Evolutionary conservation across 2,329 filamentous ascomycete genomes (phyloP).

Genomic region (Ceratocystis destructans): DNA sequence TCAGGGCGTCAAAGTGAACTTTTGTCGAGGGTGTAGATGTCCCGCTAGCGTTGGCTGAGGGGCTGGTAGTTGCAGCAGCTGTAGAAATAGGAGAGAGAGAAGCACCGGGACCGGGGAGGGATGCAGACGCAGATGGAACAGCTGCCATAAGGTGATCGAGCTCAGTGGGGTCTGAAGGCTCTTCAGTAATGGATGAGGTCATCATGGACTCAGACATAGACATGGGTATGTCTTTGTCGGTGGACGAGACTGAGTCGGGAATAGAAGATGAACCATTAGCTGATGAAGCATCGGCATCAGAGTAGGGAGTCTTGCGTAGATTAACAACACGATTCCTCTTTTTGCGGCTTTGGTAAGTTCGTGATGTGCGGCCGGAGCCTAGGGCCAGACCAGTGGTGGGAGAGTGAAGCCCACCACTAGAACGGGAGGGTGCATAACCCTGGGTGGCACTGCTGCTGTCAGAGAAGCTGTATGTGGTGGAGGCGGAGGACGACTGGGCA

Average conservation of each 20-base stretch:
- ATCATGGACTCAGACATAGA: constrained; percentile 50
- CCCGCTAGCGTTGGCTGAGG: not conserved
- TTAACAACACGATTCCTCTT: constrained; percentile 78
- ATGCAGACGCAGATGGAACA: not conserved
- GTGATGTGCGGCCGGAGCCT: constrained; percentile 43
- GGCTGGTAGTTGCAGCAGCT: not conserved
- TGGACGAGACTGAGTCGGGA: constrained; percentile 8
- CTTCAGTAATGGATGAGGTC: constrained; percentile 44
- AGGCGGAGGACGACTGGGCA: constrained; percentile 23
- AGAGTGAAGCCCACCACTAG: constrained; percentile 27
- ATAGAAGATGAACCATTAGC: constrained; percentile 32
- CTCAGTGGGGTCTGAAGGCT: constrained; percentile 37
- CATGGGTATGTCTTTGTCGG: constrained; percentile 32
- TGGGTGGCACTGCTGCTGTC: constrained; percentile 52
- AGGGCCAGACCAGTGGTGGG: constrained; percentile 43
- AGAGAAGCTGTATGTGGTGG: constrained; percentile 60
- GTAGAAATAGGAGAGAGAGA: not conserved
- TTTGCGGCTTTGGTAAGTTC: constrained; percentile 52
- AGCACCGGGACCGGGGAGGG: not conserved
- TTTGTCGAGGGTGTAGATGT: constrained; percentile 6
- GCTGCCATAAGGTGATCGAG: constrained; percentile 18
- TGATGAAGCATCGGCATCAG: constrained; percentile 31
- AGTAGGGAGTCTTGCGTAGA: constrained; percentile 47
- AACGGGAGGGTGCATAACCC: constrained; percentile 42
- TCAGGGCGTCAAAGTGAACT: constrained; percentile 11